Evolutionary conservation across 331 rosid species (phyloP).

Genomic region (Quercus lobata): DNA sequence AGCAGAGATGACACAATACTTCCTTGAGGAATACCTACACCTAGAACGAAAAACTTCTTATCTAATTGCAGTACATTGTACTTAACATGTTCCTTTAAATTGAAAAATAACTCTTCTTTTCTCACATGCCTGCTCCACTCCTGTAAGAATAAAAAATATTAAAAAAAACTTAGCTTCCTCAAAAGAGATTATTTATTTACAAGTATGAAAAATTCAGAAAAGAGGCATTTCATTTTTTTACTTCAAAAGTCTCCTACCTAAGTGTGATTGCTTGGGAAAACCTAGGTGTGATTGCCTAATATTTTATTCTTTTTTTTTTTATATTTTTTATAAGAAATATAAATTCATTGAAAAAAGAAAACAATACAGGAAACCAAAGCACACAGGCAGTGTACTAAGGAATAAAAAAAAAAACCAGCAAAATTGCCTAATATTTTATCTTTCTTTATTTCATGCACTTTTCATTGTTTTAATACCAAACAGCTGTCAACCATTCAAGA

Average conservation of each 20-base stretch:
- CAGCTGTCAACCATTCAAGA: too few species aligned
- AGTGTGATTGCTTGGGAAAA: too few species aligned
- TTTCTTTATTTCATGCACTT: too few species aligned
- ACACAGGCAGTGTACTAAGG: too few species aligned
- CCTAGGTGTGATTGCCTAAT: too few species aligned
- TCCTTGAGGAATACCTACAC: conserved; percentile 92
- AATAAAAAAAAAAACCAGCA: too few species aligned
- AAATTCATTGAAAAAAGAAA: too few species aligned
- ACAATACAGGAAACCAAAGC: too few species aligned
- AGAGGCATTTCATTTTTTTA: not conserved
- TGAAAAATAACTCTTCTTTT: conserved; percentile 35
- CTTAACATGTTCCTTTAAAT: conserved; percentile 65
- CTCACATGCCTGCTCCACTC: conserved; percentile 36
- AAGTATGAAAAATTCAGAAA: not conserved
- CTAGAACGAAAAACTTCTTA: conserved; percentile 72
- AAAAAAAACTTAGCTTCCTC: not conserved
- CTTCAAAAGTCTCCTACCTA: not conserved
- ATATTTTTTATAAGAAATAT: too few species aligned
- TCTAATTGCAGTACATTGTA: conserved; percentile 66
- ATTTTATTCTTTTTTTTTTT: too few species aligned
- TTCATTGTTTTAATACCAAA: too few species aligned
- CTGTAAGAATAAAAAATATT: conserved; percentile 36
- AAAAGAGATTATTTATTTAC: not conserved
- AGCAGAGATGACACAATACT: conserved; percentile 84
- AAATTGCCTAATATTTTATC: too few species aligned